phyloP scores from a whole-genome alignment of 441 rosid genomes.

The Adansonia rubrostipa region DNA sequence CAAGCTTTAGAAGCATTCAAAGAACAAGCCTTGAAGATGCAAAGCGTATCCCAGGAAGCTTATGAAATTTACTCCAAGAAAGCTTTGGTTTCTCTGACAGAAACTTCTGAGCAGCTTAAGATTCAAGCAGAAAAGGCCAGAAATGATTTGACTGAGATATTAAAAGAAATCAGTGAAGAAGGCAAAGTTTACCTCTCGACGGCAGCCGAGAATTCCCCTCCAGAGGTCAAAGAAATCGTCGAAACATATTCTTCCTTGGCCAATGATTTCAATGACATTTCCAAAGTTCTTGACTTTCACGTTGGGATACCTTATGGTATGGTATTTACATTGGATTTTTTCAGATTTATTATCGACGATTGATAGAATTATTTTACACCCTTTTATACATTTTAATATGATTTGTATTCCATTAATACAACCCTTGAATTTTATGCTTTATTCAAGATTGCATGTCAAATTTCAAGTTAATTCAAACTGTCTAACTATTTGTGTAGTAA shows the following conservation, averaged over 20 bases:
- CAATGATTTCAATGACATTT: conserved; percentile 61
- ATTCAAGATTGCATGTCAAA: neutral
- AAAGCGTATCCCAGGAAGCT: conserved; percentile 75
- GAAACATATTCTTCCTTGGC: conserved; percentile 59
- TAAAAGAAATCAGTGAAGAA: conserved; percentile 74
- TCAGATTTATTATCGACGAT: neutral
- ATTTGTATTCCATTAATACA: neutral
- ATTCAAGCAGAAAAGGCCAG: conserved; percentile 81
- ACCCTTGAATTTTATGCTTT: neutral
- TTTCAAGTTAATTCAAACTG: neutral
- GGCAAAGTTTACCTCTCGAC: conserved; percentile 62
- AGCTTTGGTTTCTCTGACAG: conserved; percentile 57
- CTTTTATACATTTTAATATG: too few species aligned
- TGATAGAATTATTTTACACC: neutral
- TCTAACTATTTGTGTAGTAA: neutral
- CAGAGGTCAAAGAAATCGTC: conserved; percentile 77
- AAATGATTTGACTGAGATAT: conserved; percentile 57
- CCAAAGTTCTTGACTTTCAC: conserved; percentile 68
- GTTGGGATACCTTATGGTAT: conserved; percentile 88
- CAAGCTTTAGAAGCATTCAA: conserved; percentile 68
- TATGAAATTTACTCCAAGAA: conserved; percentile 67
- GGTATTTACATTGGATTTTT: neutral
- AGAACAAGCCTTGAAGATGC: conserved; percentile 81
- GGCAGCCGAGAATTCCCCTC: conserved; percentile 80
- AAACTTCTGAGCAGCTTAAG: conserved; percentile 70